Conservation (phyloP, 1,139 yeast genomes). For the Waltiozyma sp. region DNA sequence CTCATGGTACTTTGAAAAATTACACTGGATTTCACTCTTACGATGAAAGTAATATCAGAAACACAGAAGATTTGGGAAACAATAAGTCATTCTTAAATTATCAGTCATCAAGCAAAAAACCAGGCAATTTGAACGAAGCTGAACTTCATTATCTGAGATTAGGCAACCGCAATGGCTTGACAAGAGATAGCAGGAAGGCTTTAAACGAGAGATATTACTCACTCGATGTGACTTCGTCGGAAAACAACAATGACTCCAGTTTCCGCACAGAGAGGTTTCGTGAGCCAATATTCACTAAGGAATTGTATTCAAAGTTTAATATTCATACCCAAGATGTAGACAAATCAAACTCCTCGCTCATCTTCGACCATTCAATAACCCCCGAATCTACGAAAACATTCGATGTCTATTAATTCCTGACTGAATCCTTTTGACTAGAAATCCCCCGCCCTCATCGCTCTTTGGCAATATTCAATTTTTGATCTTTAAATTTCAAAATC, state of each 20-base stretch:
- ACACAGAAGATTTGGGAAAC: neutral
- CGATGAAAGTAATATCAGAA: neutral
- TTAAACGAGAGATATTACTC: conserved; percentile 1
- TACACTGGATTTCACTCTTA: neutral
- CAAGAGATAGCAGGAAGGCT: conserved; percentile 3
- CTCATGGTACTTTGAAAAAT: neutral
- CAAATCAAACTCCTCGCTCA: neutral
- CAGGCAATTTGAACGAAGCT: neutral
- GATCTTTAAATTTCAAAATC: too few relatives aligned
- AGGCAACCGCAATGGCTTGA: neutral
- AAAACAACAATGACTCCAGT: neutral
- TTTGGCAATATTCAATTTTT: too few relatives aligned
- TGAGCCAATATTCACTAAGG: conserved; percentile 4
- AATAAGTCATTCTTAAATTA: neutral
- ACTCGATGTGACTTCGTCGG: neutral
- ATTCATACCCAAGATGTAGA: conserved; percentile 2
- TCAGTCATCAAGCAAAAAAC: neutral
- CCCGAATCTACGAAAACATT: neutral
- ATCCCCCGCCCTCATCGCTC: too few relatives aligned
- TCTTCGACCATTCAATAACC: neutral
- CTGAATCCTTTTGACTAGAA: too few relatives aligned
- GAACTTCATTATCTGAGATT: neutral
- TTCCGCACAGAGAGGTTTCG: neutral
- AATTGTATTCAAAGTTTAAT: conserved; percentile 11
- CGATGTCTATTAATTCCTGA: neutral